Evolutionary conservation across 2,329 filamentous ascomycete genomes (phyloP).

Genomic region (Fusarium sp.): DNA sequence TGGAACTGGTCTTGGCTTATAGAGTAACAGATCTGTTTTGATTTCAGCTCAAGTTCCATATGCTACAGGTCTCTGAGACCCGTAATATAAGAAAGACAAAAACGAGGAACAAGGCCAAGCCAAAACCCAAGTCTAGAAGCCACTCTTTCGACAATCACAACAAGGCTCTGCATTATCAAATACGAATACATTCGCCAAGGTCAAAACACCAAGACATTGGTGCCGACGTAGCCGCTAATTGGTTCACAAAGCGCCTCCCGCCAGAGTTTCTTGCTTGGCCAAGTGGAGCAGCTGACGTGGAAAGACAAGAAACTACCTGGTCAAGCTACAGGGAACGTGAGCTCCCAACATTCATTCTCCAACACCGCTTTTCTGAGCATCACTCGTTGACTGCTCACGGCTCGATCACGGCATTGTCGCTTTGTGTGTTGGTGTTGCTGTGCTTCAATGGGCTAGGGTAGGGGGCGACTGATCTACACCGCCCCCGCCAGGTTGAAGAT

Average conservation of each 20-base stretch:
- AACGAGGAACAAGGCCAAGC: background rate
- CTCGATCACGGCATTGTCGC: background rate
- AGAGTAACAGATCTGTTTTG: too few species aligned
- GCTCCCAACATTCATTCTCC: background rate
- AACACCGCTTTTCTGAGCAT: background rate
- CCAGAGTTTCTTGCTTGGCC: slow-evolving; percentile 36
- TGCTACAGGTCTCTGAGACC: too few species aligned
- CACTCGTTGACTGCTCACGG: background rate
- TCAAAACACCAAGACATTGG: slow-evolving; percentile 11
- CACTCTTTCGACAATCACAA: background rate
- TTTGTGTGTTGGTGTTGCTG: background rate
- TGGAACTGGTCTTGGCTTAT: too few species aligned
- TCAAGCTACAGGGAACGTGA: background rate
- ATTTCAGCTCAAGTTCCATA: too few species aligned
- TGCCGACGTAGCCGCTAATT: slow-evolving; percentile 29
- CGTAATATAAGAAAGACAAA: too few species aligned
- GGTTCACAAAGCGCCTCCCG: slow-evolving; percentile 1
- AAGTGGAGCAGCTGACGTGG: slow-evolving; percentile 43
- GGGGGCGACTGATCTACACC: background rate
- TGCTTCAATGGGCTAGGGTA: too few species aligned
- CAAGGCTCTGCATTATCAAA: background rate
- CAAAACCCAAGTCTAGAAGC: background rate
- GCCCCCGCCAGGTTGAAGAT: slow-evolving; percentile 16
- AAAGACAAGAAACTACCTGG: slow-evolving; percentile 2
- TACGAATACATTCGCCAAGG: slow-evolving; percentile 25